phyloP scores from a whole-genome alignment of 345 rosid genomes.

The Capsella bursapastoris region DNA sequence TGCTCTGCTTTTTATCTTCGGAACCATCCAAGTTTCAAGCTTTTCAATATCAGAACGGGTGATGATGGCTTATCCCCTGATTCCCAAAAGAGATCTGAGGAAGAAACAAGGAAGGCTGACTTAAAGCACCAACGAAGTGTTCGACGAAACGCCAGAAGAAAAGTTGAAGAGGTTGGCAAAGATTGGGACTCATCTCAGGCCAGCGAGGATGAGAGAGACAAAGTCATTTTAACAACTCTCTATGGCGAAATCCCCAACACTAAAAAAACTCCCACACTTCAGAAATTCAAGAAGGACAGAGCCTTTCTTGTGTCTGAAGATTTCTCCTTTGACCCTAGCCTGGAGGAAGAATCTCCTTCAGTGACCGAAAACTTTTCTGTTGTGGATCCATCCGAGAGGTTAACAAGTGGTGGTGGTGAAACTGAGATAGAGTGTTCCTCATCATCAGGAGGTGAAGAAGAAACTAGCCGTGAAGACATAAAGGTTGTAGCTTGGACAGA shows the following conservation, averaged over 20 bases:
- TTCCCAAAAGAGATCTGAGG: slow-evolving; percentile 29
- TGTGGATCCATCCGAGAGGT: slow-evolving; percentile 28
- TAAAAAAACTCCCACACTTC: slow-evolving; percentile 3
- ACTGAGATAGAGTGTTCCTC: slow-evolving; percentile 45
- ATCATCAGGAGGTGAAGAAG: slow-evolving; percentile 45
- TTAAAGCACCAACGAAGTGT: slow-evolving; percentile 53
- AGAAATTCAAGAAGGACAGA: slow-evolving; percentile 32
- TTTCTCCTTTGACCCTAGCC: background rate
- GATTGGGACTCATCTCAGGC: slow-evolving; percentile 48
- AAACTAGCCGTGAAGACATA: slow-evolving; percentile 40
- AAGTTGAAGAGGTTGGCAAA: slow-evolving; percentile 46
- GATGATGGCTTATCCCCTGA: slow-evolving; percentile 8
- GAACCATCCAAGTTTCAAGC: slow-evolving; percentile 33
- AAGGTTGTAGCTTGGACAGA: slow-evolving; percentile 70
- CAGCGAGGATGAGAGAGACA: slow-evolving; percentile 36
- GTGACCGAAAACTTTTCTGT: background rate
- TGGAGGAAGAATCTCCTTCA: slow-evolving; percentile 1
- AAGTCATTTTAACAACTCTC: slow-evolving; percentile 29
- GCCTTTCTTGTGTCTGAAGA: slow-evolving; percentile 30
- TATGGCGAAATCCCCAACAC: slow-evolving; percentile 32
- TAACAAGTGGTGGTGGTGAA: slow-evolving; percentile 37
- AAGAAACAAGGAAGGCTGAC: slow-evolving; percentile 36
- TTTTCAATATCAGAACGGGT: background rate
- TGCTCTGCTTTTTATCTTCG: slow-evolving; percentile 44
- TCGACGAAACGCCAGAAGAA: slow-evolving; percentile 52